phyloP scores from a whole-genome alignment of 2,329 filamentous ascomycete species.

The Colletotrichum filicis region DNA sequence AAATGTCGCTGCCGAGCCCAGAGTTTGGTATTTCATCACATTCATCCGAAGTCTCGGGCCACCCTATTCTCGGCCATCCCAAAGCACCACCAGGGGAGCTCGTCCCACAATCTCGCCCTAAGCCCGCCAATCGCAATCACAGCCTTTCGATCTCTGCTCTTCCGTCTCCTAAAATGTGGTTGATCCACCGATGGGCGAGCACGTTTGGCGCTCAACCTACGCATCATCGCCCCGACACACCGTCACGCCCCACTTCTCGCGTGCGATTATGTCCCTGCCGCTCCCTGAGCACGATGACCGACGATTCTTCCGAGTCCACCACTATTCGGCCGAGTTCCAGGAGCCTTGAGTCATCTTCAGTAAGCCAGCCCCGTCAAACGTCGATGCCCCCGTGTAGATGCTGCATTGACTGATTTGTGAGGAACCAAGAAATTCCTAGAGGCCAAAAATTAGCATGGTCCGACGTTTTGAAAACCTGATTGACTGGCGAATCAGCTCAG shows the following conservation, averaged over 20 bases:
- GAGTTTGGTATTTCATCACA: not conserved
- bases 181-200: not conserved
- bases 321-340: not conserved
- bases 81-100: not conserved
- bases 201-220: not conserved
- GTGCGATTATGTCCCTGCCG: not conserved
- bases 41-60: slow-evolving; percentile 19
- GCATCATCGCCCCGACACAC: slow-evolving; percentile 1
- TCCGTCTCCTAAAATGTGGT: not conserved
- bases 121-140: slow-evolving; percentile 26
- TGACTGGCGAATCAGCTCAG: not conserved
- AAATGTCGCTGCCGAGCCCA: slow-evolving; percentile 3
- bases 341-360: not conserved
- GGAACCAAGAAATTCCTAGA: not conserved
- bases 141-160: not conserved
- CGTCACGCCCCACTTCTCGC: slow-evolving; percentile 8
- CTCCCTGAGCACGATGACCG: not conserved
- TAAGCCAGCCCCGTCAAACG: not conserved
- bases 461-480: not conserved
- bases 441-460: not conserved
- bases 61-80: slow-evolving; percentile 4
- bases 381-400: not conserved
- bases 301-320: not conserved
- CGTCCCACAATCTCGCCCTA: not conserved
- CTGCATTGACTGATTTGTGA: not conserved